These are phyloP conservation scores for Myxozyma sirexii DNA, from an alignment of 805 yeast genomes.

Conservation along the genomic window DNA sequence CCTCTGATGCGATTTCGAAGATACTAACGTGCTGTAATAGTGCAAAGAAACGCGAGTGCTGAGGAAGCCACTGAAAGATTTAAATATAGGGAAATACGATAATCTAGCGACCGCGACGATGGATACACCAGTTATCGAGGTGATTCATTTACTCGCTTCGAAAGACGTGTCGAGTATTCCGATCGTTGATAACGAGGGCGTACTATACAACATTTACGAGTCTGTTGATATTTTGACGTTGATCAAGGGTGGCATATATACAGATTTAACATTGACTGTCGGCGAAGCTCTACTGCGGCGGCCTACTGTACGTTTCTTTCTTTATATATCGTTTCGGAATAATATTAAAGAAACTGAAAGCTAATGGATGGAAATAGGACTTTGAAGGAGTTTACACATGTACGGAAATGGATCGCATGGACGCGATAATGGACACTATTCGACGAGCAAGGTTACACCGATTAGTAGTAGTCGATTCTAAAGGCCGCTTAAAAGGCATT, in stretches of 20 bases:
- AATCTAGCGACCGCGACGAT: constrained; percentile 76
- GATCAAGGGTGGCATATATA: constrained; percentile 91
- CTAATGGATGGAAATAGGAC: constrained; percentile 47
- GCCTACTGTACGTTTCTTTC: constrained; percentile 54
- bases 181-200: constrained; percentile 73
- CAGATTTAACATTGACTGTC: constrained; percentile 84
- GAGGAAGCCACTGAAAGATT: constrained; percentile 69
- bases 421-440: constrained; percentile 90
- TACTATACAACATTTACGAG: constrained; percentile 86
- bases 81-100: constrained; percentile 63
- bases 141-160: constrained; percentile 75
- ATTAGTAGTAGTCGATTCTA: constrained; percentile 80
- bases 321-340: background rate
- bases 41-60: constrained; percentile 91
- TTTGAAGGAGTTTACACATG: constrained; percentile 98
- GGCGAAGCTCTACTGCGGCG: constrained; percentile 95
- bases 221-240: constrained; percentile 92
- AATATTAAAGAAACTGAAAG: too few species aligned
- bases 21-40: background rate
- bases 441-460: constrained; percentile 89
- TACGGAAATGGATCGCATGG: constrained; percentile 79
- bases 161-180: constrained; percentile 92
- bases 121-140: constrained; percentile 92
- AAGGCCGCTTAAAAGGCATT: constrained; percentile 72
- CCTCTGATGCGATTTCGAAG: constrained; percentile 66